Percentiles rank a stretch among this genome's conserved stretches.
These are phyloP conservation scores for Tagetes patula DNA, from an alignment of 129 eudicot genomes.

Conservation along the genomic window DNA sequence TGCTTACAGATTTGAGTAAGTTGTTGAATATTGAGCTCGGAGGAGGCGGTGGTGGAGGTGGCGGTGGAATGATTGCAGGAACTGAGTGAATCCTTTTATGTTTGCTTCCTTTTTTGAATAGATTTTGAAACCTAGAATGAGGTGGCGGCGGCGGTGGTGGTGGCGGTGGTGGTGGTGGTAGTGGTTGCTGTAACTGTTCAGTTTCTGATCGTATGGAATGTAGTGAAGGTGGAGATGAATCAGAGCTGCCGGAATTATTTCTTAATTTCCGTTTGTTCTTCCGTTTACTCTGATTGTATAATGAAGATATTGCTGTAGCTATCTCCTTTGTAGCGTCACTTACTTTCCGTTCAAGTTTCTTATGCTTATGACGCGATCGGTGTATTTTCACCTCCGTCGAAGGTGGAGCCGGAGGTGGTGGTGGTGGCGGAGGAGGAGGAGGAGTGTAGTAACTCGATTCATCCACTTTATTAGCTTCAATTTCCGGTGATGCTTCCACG, in stretches of 20 bases:
- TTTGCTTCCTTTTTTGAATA: constrained; percentile 60
- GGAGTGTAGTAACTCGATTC: constrained; percentile 12
- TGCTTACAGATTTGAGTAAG: constrained; percentile 51
- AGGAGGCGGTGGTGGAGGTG: constrained; percentile 51
- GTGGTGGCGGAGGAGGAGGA: constrained; percentile 28
- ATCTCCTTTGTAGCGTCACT: constrained; percentile 67
- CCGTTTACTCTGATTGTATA: constrained; percentile 56
- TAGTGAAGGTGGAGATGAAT: constrained; percentile 37
- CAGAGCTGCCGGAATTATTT: constrained; percentile 35
- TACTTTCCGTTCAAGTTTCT: constrained; percentile 43
- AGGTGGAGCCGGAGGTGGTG: constrained; percentile 29
- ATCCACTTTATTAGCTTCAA: constrained; percentile 16
- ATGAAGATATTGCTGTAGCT: constrained; percentile 63
- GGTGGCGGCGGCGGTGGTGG: constrained; percentile 53
- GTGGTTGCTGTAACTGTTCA: constrained; percentile 31
- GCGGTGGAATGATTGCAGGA: constrained; percentile 30
- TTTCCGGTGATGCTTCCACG: constrained; percentile 3
- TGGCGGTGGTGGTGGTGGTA: constrained; percentile 29
- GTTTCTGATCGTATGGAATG: constrained; percentile 24
- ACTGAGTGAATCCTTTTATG: constrained; percentile 61
- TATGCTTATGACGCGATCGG: constrained; percentile 23
- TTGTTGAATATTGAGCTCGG: constrained; percentile 64
- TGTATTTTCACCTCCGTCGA: constrained; percentile 27
- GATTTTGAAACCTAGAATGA: constrained; percentile 51
- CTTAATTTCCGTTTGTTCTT: constrained; percentile 47